These are phyloP conservation scores for Coccomyxa sp. DNA, from an alignment of 139 green algal genomes.

Conservation along the genomic window DNA sequence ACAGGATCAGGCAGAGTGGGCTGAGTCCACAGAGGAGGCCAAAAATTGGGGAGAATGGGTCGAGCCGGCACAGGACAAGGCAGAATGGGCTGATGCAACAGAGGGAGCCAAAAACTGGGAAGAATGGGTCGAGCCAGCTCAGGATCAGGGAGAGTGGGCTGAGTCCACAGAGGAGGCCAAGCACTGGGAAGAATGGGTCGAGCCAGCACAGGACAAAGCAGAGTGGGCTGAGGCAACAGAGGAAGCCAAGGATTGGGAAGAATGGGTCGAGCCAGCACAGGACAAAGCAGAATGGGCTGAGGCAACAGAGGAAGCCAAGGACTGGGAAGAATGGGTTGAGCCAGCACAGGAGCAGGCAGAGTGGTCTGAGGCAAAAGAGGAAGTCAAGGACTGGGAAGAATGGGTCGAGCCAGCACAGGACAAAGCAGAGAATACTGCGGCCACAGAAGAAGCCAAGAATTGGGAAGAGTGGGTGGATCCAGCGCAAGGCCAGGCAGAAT, in stretches of 20 bases:
- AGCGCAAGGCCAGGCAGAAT: neutral
- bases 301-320: neutral
- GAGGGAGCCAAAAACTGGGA: neutral
- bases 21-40: no score
- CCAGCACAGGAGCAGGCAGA: neutral
- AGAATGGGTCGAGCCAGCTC: neutral
- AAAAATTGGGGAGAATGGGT: no score
- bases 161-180: neutral
- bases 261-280: neutral
- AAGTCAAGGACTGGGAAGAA: neutral
- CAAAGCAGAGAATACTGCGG: neutral
- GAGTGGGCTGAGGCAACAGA: neutral
- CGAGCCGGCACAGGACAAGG: no score
- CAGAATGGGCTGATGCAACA: neutral
- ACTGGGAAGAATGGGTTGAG: neutral
- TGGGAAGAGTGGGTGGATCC: neutral
- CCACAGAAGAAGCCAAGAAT: neutral
- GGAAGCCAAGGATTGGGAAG: neutral
- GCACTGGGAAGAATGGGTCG: neutral
- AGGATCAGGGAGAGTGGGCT: neutral
- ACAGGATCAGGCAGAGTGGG: no score
- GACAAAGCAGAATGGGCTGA: neutral
- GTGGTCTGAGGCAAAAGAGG: neutral
- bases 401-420: neutral
- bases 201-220: neutral